Evolutionary conservation across 768 basidiomycete species (phyloP), one percentile per base, ranked within the genome.

Genomic region (Boletus vermiculosoides): DNA sequence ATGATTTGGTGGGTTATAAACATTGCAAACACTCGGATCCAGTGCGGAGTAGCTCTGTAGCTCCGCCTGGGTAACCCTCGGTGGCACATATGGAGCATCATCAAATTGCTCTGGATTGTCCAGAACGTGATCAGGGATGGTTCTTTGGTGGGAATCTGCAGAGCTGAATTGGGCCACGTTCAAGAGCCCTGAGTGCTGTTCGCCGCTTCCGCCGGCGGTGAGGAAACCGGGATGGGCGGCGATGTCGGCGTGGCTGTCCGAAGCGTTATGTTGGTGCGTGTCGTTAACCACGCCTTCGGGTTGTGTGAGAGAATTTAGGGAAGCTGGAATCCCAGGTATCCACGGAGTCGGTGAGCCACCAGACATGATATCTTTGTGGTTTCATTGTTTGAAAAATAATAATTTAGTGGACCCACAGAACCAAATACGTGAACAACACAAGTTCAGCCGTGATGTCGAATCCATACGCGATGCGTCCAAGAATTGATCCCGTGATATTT

Each of bases 341-440:
- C 61, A 56, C 28, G 54, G 58, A 4, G 61, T 30, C 33, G 56
- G 57, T 16, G 64, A 57, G 46, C 63, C 67, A 55, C 67, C 57
- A 39, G 58, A n/a, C 68, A 72, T 72, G 58, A 48, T 31, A 20
- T 44, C 67, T 66, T 58, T 42, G 60, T 55, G 49, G 62, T 61
- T 60, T 61, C 58, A 72, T 67, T 53, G 66, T 70, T 52, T 50
- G 42, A 44, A 67, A n/a, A 72, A 66, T 64, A 65, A 51, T 30
- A 30, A 30, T 30, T 34, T 53, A 10, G 54, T 59, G 71, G 71
- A 72, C 71, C 71, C 71, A 72, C 71, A 72, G 40, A 45, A 44
- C 71, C 71, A 72, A 72, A 72, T 62, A 72, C 22, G 46, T 44
- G 55, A 45, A 66, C 68, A 72, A 68, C 63, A 66, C 57, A 49